Evolutionary conservation across 148 eudicot species (phyloP).

Genomic region (Silene conica): DNA sequence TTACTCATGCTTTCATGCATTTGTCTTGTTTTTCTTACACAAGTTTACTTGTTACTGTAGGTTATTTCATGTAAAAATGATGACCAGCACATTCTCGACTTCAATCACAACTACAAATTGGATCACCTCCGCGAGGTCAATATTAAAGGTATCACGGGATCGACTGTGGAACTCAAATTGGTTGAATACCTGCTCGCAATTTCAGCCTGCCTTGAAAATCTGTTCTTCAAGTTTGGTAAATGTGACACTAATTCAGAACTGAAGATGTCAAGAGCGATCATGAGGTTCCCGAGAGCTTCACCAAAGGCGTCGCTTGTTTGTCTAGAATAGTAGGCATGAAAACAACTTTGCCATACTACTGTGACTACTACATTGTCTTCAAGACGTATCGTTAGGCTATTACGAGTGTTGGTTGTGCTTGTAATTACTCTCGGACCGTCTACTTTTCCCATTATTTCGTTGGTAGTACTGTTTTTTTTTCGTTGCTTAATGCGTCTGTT

Average conservation of each 20-base stretch:
- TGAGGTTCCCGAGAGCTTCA: not conserved
- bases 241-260: not conserved
- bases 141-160: slow-evolving; percentile 5
- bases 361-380: not conserved
- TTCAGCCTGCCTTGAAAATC: not conserved
- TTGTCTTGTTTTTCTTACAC: too few species aligned
- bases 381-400: too few species aligned
- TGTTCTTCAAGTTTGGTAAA: not conserved
- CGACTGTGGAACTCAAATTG: slow-evolving; percentile 12
- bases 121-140: not conserved
- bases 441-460: too few species aligned
- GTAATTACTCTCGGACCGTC: too few species aligned
- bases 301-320: not conserved
- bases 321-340: not conserved
- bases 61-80: not conserved
- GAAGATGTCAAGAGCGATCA: not conserved
- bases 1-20: not conserved
- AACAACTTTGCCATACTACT: not conserved
- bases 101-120: not conserved
- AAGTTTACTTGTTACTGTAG: not conserved
- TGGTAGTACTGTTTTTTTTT: too few species aligned
- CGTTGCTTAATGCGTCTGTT: too few species aligned
- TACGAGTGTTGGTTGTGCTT: too few species aligned
- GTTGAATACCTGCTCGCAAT: slow-evolving; percentile 3
- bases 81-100: not conserved